Evolutionary conservation across 2,329 filamentous ascomycete genomes (phyloP), one percentile per base, ranked within the genome.

Genomic region (Botryosphaeria dothidea): DNA sequence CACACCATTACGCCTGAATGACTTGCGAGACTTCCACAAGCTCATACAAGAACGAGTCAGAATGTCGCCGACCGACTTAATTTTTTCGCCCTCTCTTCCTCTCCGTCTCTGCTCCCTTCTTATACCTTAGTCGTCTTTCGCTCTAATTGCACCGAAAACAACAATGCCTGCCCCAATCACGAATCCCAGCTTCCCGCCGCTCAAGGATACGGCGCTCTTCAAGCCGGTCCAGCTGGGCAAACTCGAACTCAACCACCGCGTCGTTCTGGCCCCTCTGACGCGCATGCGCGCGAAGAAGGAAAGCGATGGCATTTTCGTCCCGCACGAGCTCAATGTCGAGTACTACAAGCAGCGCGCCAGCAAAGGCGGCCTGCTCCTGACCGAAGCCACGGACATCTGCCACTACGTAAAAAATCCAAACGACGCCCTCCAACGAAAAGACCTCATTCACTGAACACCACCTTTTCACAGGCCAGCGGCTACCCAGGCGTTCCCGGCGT

Each of bases 371-470:
- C 70, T 78, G 4, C 69, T 73, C 62, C 36, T 78, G 21, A 75
- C 74, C 3, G 76, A 78, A 58, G 76, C 73, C n/a, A 73, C 70
- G 11, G 74, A 77, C 38, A 77, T 76, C 64, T 70, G 68, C 64
- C 70, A 73, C 69, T 75, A 73, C 65, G 74, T 75, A 57, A 67
- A 69, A 15, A 29, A 13, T 17, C 8, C 41, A 65, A 0, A 27
- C 11, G 9, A 15, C 3, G 8, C 17, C 17, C 45, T 2, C 4
- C 23, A 41, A 41, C 1, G 38, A 41, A 41, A 41, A 17, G 15
- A 41, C 19, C 43, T 43, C 11, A 29, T 31, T 3, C n/a, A 11
- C 23, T 23, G n/a, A 43, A 46, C 58, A 41, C 17, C 25, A 4
- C 8, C 45, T 21, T 48, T 41, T 6, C 31, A 2, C 45, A 75